Evolutionary conservation across 139 green algal species (phyloP).

Genomic region (Gonium pectorale): DNA sequence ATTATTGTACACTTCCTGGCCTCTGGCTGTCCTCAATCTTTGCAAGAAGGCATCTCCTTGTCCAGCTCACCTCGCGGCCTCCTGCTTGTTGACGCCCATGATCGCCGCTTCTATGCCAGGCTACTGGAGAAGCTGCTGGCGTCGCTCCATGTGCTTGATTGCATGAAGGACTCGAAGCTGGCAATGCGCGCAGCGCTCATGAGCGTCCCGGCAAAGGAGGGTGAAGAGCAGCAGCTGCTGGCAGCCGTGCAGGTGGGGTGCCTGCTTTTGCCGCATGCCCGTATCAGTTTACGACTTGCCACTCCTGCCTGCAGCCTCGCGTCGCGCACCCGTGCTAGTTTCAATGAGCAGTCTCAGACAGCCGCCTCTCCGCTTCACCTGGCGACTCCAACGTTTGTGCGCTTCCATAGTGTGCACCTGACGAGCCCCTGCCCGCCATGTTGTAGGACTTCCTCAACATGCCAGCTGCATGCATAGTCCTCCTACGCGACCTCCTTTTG

Average conservation of each 20-base stretch:
- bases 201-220: background rate
- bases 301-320: no score
- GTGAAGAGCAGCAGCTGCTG: conserved; percentile 14
- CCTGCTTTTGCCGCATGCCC: background rate
- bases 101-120: background rate
- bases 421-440: background rate
- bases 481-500: conserved; percentile 19
- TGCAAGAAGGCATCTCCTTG: no score
- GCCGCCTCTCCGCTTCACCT: background rate
- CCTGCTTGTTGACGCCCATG: background rate
- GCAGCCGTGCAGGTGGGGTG: conserved; percentile 1
- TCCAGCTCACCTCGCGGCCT: background rate
- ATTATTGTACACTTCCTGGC: no score
- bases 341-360: no score
- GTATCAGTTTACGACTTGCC: background rate
- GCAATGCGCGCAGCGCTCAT: background rate
- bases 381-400: background rate
- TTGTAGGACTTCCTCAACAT: conserved; percentile 21
- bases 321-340: background rate
- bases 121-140: conserved; percentile 6
- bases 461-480: background rate
- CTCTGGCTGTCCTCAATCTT: no score
- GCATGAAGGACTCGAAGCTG: conserved; percentile 29
- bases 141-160: conserved; percentile 26
- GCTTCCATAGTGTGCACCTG: background rate